Conservation (phyloP, 495 filamentous ascomycete genomes). For the Podospora fimiseda region DNA sequence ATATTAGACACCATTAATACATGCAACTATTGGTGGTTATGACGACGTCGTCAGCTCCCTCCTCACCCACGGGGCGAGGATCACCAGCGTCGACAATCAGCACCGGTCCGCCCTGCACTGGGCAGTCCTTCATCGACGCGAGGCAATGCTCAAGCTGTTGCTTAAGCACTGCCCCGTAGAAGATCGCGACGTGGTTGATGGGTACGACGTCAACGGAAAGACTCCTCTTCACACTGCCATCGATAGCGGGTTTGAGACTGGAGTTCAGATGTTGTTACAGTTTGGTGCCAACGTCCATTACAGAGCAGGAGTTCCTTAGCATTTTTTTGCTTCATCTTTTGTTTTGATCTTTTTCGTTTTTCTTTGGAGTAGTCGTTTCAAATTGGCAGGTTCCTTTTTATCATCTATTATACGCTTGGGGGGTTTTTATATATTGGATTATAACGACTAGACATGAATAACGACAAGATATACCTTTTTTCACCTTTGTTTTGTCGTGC, state of each 20-base stretch:
- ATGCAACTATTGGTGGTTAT: constrained; percentile 12
- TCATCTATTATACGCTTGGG: no score
- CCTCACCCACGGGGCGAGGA: constrained; percentile 15
- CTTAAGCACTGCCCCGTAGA: constrained; percentile 9
- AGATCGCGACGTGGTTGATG: constrained; percentile 10
- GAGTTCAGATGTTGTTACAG: constrained; percentile 13
- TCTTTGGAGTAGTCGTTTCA: no score
- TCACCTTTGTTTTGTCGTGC: no score
- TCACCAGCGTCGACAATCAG: constrained; percentile 8
- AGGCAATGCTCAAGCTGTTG: constrained; percentile 12
- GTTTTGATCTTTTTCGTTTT: no score
- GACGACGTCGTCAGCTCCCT: constrained; percentile 12
- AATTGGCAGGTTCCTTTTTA: no score
- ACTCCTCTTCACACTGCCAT: constrained; percentile 24
- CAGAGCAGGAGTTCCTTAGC: neutral
- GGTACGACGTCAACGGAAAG: constrained; percentile 16
- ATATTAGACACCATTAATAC: constrained; percentile 17
- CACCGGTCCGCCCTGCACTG: constrained; percentile 20
- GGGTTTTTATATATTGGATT: no score
- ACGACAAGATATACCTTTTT: no score
- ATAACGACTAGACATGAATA: no score
- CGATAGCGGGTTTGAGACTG: constrained; percentile 17
- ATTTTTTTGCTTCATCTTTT: no score
- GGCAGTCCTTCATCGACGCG: constrained; percentile 19
- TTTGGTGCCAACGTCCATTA: constrained; percentile 3